phyloP scores from a whole-genome alignment of 306 rosid genomes.

The Cucumis hystrix region DNA sequence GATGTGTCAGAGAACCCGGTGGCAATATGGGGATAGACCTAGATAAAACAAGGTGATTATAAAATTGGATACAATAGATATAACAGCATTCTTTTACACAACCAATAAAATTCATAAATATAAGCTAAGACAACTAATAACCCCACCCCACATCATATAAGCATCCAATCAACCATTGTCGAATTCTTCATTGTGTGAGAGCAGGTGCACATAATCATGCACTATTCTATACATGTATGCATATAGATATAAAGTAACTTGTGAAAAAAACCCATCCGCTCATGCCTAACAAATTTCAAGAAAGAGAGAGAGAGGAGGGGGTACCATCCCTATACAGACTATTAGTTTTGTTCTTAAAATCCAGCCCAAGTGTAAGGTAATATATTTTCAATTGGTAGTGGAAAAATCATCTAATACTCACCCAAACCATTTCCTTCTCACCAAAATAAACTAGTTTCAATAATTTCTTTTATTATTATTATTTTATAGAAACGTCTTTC shows the following conservation, averaged over 20 bases:
- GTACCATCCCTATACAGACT: not conserved
- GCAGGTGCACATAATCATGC: not conserved
- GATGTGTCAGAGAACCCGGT: constrained; percentile 91
- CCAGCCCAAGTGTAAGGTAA: not conserved
- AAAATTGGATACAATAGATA: not conserved
- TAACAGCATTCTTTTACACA: not conserved
- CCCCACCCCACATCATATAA: not conserved
- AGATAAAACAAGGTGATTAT: constrained; percentile 13
- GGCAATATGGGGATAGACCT: constrained; percentile 96
- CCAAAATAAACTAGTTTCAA: constrained; percentile 7
- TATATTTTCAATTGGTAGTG: not conserved
- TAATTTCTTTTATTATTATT: no score
- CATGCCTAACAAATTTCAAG: not conserved
- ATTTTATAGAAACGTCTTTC: no score
- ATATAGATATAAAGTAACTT: not conserved
- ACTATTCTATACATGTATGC: not conserved
- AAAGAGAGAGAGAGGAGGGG: not conserved
- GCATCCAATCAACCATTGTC: not conserved
- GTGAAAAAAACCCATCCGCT: not conserved
- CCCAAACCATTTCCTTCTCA: not conserved
- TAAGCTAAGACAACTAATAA: not conserved
- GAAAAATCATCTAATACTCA: not conserved
- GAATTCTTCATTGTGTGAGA: not conserved
- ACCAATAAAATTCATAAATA: not conserved
- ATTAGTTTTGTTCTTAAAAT: not conserved